Conservation (phyloP, 1,284 basidiomycete genomes). For the Leccinum insolens region DNA sequence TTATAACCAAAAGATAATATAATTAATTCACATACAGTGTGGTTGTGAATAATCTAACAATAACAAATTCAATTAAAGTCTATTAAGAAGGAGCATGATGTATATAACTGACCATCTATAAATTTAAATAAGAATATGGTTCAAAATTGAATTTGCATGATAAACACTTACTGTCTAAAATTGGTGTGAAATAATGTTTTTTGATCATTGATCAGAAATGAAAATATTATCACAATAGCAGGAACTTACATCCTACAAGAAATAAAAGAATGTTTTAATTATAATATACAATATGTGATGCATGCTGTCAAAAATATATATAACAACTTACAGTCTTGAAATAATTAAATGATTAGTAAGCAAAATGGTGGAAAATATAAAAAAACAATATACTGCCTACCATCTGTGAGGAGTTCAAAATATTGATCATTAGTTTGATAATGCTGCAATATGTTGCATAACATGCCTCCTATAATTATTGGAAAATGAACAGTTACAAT, state of each 20-base stretch:
- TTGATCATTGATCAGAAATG: background rate
- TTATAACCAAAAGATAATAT: background rate
- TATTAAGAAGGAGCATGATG: background rate
- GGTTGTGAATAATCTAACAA: background rate
- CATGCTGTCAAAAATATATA: background rate
- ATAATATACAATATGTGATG: background rate
- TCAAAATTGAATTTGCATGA: background rate
- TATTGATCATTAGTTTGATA: no score
- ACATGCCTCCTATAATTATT: no score
- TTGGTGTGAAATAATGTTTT: fast-evolving
- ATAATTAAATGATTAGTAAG: background rate
- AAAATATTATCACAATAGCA: background rate
- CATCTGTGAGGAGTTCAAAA: no score
- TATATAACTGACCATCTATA: background rate
- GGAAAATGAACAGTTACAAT: no score
- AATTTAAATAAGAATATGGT: no score
- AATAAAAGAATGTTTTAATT: fast-evolving
- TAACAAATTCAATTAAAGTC: background rate
- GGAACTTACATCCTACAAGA: background rate
- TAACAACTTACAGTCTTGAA: background rate
- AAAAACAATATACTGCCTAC: no score
- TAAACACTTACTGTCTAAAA: background rate
- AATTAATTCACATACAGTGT: background rate
- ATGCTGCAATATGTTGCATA: no score
- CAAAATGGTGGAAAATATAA: no score